Percentiles rank a stretch among this genome's conserved stretches.
Evolutionary conservation across 345 rosid genomes (phyloP).

Genomic region (Rhizophora apiculata): DNA sequence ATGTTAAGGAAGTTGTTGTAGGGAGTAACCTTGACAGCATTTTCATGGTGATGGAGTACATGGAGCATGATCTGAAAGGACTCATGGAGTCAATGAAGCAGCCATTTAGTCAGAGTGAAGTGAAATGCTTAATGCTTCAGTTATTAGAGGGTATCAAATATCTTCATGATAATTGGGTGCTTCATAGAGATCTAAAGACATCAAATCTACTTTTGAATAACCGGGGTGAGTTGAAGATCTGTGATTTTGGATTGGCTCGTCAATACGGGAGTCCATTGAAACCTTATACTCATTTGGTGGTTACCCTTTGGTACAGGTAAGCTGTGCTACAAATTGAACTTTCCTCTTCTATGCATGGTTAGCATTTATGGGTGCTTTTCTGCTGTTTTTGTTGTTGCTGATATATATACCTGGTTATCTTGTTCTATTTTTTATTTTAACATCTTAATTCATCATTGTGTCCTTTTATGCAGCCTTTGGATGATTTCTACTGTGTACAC

Average conservation of each 20-base stretch:
- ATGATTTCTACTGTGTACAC: too few relatives aligned
- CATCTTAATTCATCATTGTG: neutral
- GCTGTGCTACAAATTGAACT: conserved; percentile 10
- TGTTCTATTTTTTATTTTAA: neutral
- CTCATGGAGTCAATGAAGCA: conserved; percentile 98
- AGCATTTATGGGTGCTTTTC: neutral
- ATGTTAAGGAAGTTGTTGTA: conserved; percentile 98
- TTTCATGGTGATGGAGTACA: conserved; percentile 99
- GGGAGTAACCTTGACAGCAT: conserved; percentile 94
- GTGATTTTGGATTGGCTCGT: conserved; percentile 98
- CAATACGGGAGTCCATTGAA: conserved; percentile 97
- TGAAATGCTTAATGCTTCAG: conserved; percentile 97
- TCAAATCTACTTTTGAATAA: conserved; percentile 94
- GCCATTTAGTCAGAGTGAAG: conserved; percentile 98
- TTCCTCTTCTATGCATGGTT: neutral
- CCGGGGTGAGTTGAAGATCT: conserved; percentile 93
- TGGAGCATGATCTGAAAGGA: conserved; percentile 98
- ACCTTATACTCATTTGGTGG: conserved; percentile 98
- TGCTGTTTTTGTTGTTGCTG: neutral
- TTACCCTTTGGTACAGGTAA: conserved; percentile 99
- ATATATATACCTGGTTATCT: neutral
- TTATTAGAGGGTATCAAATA: conserved; percentile 86
- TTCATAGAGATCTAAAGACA: conserved; percentile 95
- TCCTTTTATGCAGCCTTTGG: too few relatives aligned
- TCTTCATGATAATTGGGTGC: conserved; percentile 99